These are phyloP conservation scores for Sarocladium strictum DNA, from an alignment of 2,329 filamentous ascomycete genomes.

Conservation along the genomic window DNA sequence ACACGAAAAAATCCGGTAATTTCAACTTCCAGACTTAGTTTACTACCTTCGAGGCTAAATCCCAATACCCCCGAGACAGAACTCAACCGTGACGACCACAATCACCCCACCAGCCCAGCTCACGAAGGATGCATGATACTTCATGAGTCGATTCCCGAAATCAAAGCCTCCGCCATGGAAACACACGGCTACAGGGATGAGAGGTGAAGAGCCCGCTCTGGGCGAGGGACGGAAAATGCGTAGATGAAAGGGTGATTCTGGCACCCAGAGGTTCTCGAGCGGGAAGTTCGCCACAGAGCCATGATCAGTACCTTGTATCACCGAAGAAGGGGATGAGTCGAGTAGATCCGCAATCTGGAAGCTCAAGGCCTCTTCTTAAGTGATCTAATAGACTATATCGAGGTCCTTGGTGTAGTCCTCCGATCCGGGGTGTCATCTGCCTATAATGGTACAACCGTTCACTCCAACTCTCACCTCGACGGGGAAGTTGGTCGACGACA, in stretches of 20 bases:
- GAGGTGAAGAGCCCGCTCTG: slow-evolving; percentile 15
- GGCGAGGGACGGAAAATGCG: slow-evolving; percentile 41
- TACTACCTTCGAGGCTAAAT: slow-evolving; percentile 59
- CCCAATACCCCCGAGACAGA: slow-evolving; percentile 62
- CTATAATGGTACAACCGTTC: slow-evolving; percentile 18
- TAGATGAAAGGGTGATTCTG: slow-evolving; percentile 48
- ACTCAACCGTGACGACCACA: slow-evolving; percentile 54
- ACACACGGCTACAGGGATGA: slow-evolving; percentile 47
- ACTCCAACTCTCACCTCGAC: slow-evolving; percentile 1
- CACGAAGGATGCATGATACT: slow-evolving; percentile 58
- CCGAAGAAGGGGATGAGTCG: slow-evolving; percentile 10
- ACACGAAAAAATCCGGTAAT: slow-evolving; percentile 53
- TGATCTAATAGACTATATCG: slow-evolving; percentile 44
- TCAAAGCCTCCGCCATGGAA: slow-evolving; percentile 61
- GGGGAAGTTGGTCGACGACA: background rate
- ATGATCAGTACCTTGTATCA: slow-evolving; percentile 26
- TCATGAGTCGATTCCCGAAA: slow-evolving; percentile 43
- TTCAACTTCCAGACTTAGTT: slow-evolving; percentile 59
- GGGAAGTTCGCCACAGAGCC: slow-evolving; percentile 15
- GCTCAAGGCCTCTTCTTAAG: slow-evolving; percentile 41
- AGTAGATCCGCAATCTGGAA: slow-evolving; percentile 35
- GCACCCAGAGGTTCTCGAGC: slow-evolving; percentile 16
- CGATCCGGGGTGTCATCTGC: slow-evolving; percentile 17
- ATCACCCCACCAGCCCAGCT: slow-evolving; percentile 45
- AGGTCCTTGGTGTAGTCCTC: slow-evolving; percentile 31